phyloP scores from a whole-genome alignment of 1,284 basidiomycete species.

The Cutaneotrichosporon dermatis region DNA sequence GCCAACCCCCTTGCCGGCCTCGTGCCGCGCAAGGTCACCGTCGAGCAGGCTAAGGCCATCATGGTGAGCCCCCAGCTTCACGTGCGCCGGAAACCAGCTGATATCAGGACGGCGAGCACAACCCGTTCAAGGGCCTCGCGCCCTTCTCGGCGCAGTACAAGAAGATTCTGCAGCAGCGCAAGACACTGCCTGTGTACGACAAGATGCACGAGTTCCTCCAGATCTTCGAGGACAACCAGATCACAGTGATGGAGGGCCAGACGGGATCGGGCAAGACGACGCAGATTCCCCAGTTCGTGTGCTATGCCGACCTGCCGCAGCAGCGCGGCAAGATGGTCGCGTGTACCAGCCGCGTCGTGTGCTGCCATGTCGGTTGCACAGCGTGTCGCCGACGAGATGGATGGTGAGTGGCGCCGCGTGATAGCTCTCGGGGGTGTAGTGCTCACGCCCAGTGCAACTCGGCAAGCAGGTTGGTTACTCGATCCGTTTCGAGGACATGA shows the following conservation, averaged over 20 bases:
- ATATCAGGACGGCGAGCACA: constrained; percentile 69
- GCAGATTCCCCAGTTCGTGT: constrained; percentile 96
- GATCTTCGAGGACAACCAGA: constrained; percentile 79
- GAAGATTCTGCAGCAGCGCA: constrained; percentile 78
- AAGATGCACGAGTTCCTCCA: constrained; percentile 91
- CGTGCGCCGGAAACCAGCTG: neutral
- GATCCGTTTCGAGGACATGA: constrained; percentile 98
- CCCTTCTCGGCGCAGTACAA: constrained; percentile 76
- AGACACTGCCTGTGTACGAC: constrained; percentile 83
- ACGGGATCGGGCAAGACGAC: constrained; percentile 98
- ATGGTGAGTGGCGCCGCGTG: constrained; percentile 57
- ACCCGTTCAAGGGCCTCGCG: constrained; percentile 74
- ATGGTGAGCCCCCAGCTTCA: constrained; percentile 55
- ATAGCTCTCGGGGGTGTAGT: no score
- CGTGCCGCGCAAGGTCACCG: constrained; percentile 69
- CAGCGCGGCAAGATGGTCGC: constrained; percentile 85
- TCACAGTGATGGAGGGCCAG: constrained; percentile 95
- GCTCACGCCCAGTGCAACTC: constrained; percentile 62
- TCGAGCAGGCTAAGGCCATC: constrained; percentile 64
- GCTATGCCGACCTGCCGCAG: constrained; percentile 86
- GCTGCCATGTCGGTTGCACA: constrained; percentile 96
- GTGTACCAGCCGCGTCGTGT: constrained; percentile 97
- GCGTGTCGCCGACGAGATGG: constrained; percentile 98
- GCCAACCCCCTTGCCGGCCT: constrained; percentile 67
- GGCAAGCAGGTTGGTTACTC: constrained; percentile 96